A percentile compares a stretch with the other conserved stretches of the same genome.
Evolutionary conservation across 2,329 filamentous ascomycete genomes (phyloP).

Genomic region (Aspergillus pseudonomiae): DNA sequence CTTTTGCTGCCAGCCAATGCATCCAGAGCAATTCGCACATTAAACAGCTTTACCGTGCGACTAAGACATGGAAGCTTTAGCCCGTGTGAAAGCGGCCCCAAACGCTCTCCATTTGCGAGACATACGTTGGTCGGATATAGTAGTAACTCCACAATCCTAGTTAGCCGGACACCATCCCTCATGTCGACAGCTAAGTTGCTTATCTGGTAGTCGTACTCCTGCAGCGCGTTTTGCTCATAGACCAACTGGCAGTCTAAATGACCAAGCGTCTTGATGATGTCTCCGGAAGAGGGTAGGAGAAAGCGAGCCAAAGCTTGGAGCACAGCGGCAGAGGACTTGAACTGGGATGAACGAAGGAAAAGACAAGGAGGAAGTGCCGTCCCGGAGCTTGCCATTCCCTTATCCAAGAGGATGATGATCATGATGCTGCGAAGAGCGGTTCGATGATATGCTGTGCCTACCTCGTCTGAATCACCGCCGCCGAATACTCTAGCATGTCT

Average conservation of each 20-base stretch:
- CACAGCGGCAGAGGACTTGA: constrained; percentile 60
- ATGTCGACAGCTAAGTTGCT: constrained; percentile 65
- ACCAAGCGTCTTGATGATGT: constrained; percentile 57
- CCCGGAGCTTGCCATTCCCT: constrained; percentile 47
- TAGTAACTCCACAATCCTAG: constrained; percentile 61
- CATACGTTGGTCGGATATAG: constrained; percentile 48
- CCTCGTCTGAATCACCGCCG: constrained; percentile 44
- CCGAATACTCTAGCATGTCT: constrained; percentile 20
- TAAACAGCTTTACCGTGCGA: constrained; percentile 60
- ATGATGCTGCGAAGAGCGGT: constrained; percentile 62
- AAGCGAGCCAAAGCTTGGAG: constrained; percentile 56
- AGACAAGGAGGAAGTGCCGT: constrained; percentile 45
- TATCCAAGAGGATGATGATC: constrained; percentile 63
- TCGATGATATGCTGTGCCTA: constrained; percentile 56
- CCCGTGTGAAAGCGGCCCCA: constrained; percentile 57
- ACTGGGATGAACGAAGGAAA: constrained; percentile 54
- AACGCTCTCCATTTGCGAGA: constrained; percentile 19
- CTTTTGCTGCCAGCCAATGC: constrained; percentile 52
- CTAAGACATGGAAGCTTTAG: constrained; percentile 61
- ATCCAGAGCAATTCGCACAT: constrained; percentile 60
- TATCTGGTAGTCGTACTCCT: constrained; percentile 62
- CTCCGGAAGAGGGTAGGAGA: constrained; percentile 61
- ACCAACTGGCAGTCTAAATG: constrained; percentile 61
- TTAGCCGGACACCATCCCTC: constrained; percentile 63
- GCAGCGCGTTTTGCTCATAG: constrained; percentile 58